A percentile compares a stretch with the other conserved stretches of the same genome.
Conservation (phyloP, 345 rosid species). For the Brassica cretica region DNA sequence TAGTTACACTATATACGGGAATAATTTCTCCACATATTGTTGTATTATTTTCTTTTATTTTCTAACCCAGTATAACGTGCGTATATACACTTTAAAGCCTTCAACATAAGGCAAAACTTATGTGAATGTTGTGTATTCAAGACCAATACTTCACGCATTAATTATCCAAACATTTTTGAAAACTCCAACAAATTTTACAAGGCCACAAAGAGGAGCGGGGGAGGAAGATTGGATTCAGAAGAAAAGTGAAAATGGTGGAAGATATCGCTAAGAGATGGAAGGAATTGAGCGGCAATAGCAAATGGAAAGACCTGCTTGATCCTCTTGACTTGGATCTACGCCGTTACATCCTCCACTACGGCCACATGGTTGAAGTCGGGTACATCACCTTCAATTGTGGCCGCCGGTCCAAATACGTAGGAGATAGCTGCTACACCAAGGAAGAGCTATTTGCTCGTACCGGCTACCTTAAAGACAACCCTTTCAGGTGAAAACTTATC, state of each 20-base stretch:
- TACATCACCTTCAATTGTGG: slow-evolving; percentile 40
- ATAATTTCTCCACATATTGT: not conserved
- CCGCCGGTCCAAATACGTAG: slow-evolving; percentile 27
- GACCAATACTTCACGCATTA: slow-evolving; percentile 36
- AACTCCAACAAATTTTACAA: slow-evolving; percentile 21
- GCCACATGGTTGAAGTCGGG: slow-evolving; percentile 44
- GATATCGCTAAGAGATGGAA: slow-evolving; percentile 46
- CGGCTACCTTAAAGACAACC: slow-evolving; percentile 42
- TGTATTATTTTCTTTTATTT: not conserved
- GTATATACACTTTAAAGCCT: slow-evolving; percentile 20
- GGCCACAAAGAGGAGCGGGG: slow-evolving; percentile 9
- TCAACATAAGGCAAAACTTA: slow-evolving; percentile 26
- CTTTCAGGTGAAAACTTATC: slow-evolving; percentile 32
- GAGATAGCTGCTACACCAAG: slow-evolving; percentile 38
- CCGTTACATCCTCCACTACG: slow-evolving; percentile 48
- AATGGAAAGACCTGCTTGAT: slow-evolving; percentile 45
- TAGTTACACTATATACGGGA: not conserved
- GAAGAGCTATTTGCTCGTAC: slow-evolving; percentile 43
- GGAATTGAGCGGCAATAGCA: slow-evolving; percentile 43
- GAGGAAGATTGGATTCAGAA: slow-evolving; percentile 22
- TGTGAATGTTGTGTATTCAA: slow-evolving; percentile 34
- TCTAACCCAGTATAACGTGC: slow-evolving; percentile 19
- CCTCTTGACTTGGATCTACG: slow-evolving; percentile 56
- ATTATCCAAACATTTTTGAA: slow-evolving; percentile 10
- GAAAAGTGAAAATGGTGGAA: slow-evolving; percentile 10